Percentiles rank a stretch among this genome's conserved stretches.
phyloP scores from a whole-genome alignment of 257 asterid genomes.

The Vinca minor region DNA sequence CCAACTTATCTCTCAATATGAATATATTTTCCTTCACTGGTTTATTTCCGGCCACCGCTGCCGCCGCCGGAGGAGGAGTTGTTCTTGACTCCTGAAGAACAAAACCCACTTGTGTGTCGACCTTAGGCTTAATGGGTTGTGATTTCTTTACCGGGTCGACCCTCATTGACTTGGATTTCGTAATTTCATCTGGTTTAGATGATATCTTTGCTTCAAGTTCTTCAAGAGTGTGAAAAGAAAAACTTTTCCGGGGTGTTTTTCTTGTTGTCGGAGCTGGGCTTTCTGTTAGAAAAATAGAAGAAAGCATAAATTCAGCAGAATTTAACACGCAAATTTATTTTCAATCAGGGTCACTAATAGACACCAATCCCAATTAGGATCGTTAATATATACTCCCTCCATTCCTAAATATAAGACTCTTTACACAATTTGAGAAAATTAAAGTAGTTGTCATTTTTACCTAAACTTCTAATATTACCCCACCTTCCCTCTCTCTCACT shows the following conservation, averaged over 20 bases:
- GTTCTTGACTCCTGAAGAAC: not conserved
- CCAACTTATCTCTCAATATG: constrained; percentile 51
- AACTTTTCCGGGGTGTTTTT: constrained; percentile 32
- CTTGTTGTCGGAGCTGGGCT: no score
- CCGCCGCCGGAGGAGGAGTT: not conserved
- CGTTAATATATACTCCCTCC: no score
- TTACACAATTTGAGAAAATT: no score
- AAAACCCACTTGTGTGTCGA: constrained; percentile 10
- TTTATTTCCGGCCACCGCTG: constrained; percentile 20
- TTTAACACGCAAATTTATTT: no score
- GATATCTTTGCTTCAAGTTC: constrained; percentile 56
- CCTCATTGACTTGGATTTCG: constrained; percentile 12
- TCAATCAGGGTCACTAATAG: no score
- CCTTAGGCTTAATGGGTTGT: constrained; percentile 2
- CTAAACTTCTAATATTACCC: no score
- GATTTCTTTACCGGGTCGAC: constrained; percentile 20
- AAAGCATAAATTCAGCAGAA: no score
- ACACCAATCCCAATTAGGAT: no score
- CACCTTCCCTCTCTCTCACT: no score
- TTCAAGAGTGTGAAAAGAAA: constrained; percentile 70
- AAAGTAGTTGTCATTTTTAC: no score
- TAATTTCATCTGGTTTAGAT: constrained; percentile 16
- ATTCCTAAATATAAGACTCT: no score
- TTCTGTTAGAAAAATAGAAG: no score
- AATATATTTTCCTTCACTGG: constrained; percentile 72